Base-by-base conservation (phyloP, 2,329 filamentous ascomycete genomes). In the Penicillium vulpinum region DNA sequence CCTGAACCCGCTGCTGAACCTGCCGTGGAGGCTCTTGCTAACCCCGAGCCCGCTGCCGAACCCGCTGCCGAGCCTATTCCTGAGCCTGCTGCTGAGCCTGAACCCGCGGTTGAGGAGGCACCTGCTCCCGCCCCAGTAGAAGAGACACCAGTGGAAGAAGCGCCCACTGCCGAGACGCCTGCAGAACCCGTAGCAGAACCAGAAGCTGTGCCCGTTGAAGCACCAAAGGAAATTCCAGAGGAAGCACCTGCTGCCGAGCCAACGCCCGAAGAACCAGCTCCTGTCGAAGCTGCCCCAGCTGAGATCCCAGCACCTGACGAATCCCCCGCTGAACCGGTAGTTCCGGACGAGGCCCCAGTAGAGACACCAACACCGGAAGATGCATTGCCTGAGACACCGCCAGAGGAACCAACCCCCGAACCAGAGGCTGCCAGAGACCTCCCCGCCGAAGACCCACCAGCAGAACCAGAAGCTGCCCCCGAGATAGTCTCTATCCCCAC, bases 121-220 rank as follows among this genome's bases (percentile, higher is more conserved):
- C 29, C 47, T 33, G 49, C 57, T 41, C 38, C 52, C 11, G n/a
- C 56, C 46, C 28, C 60, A 5, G 38, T 57, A 24, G 64, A 68
- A 39, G 64, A 62, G 22, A 36, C 57, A 6, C 43, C 63, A 29
- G 51, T 50, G 21, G 62, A 43, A 40, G 60, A 67, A 44, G 58
- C 21, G 29, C 31, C 24, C 2, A 18, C 26, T 36, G 9, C 18
- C 31, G 40, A 48, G 39, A 36, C 35, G 26, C 44, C 44, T 3
- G 13, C 43, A 33, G 51, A 54, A 36, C n/a, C 57, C 18, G 22
- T 41, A 16, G 57, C 49, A 39, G 55, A 58, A 35, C n/a, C 50
- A n/a, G 11, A 40, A 22, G 44, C 26, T 22, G 54, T 28, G 16
- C 28, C 18, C 6, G 60, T 59, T n/a, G 60, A 62, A 28, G 18